Evolutionary conservation across 495 filamentous ascomycete species (phyloP).

Genomic region (Pseudomonodictys pantanalensis): DNA sequence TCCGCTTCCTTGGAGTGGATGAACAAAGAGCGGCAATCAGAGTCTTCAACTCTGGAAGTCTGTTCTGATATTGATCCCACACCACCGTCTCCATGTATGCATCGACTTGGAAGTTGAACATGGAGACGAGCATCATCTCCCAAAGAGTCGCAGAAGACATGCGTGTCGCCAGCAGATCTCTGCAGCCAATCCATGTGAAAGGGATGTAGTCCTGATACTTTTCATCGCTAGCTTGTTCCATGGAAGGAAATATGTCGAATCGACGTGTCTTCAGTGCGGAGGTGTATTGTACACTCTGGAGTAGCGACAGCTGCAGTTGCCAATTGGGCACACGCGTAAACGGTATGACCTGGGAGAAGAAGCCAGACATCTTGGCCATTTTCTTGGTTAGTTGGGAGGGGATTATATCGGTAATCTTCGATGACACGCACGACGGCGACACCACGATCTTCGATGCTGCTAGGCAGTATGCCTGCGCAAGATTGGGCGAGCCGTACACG

Average conservation of each 20-base stretch:
- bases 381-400: conserved; percentile 17
- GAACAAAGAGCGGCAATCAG: conserved; percentile 18
- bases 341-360: conserved; percentile 14
- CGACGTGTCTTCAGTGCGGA: conserved; percentile 10
- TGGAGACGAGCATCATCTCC: conserved; percentile 28
- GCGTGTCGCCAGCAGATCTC: conserved; percentile 17
- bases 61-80: conserved; percentile 18
- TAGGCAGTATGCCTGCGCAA: conserved; percentile 24
- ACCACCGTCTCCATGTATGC: conserved; percentile 26
- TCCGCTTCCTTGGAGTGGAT: neutral
- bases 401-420: conserved; percentile 7
- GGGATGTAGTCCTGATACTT: conserved; percentile 30
- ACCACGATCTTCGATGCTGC: conserved; percentile 24
- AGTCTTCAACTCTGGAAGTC: conserved; percentile 12
- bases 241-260: conserved; percentile 21
- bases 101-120: conserved; percentile 28
- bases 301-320: conserved; percentile 19
- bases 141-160: conserved; percentile 19
- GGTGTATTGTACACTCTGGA: conserved; percentile 14
- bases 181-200: conserved; percentile 27
- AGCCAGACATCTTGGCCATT: conserved; percentile 16
- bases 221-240: conserved; percentile 17
- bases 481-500: conserved; percentile 15
- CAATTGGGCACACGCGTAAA: conserved; percentile 12
- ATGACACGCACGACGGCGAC: conserved; percentile 1